Evolutionary conservation across 1,284 basidiomycete species (phyloP), one percentile per base, ranked within the genome.

Genomic region (Neonothopanus nambi): DNA sequence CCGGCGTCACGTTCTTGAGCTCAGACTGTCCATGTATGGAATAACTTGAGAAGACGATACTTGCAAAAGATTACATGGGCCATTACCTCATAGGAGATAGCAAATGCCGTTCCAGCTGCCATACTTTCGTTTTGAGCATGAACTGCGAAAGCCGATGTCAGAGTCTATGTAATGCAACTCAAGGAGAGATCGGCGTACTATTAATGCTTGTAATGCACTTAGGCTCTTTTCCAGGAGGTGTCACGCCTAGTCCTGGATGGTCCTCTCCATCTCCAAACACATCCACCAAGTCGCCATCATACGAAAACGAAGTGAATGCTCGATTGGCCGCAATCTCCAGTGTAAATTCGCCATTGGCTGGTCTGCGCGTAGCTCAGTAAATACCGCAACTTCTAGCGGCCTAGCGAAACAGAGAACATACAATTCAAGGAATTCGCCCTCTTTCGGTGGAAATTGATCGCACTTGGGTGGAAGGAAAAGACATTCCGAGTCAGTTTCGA

Each of bases 21-120:
- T 73, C 67, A 2, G 72, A 72, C 59, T 69, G 49, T 53, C 38
- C 28, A 28, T 28, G 26, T 54, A 8, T 23, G 40, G n/a, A n/a
- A n/a, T n/a, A n/a, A n/a, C n/a, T n/a, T n/a, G n/a, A n/a, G n/a
- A 12, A 37, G 13, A 7, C 11, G 45, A 21, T n/a, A 28, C 7
- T 24, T 47, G 44, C 40, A 8, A 20, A 21, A 46, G 17, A 37
- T 18, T 12, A 24, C 9, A 36, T 11, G 33, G 7, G 5, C n/a
- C 30, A 57, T 30, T 52, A 65, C 70, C 57, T 66, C 57, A 57
- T 77, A 76, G 1, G 75, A 75, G 43, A 76, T 77, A 4, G 75
- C 74, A 51, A 77, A 76, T 3, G 68, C 69, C 9, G 75, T 73
- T 26, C 75, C 76, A 21, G 76, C 68, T 12, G 75, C 75, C 72